Conservation (phyloP, 768 basidiomycete species). For the Exsudoporus frostii region DNA sequence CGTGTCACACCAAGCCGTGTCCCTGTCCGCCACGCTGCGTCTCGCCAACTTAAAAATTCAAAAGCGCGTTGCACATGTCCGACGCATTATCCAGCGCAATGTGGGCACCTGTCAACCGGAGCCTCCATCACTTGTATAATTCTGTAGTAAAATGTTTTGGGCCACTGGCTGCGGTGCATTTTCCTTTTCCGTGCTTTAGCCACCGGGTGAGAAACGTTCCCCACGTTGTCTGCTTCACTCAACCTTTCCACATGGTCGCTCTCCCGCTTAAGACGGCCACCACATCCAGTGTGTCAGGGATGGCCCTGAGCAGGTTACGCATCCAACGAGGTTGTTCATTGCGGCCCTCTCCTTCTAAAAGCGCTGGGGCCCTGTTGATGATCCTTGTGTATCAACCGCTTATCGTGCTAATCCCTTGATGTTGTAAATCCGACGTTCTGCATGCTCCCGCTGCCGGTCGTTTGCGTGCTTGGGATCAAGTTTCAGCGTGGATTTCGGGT, state of each 20-base stretch:
- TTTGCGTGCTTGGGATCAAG: slow-evolving; percentile 1
- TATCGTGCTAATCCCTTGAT: background rate
- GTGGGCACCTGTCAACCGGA: slow-evolving; percentile 12
- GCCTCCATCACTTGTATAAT: background rate
- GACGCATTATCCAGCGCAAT: background rate
- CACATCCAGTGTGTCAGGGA: background rate
- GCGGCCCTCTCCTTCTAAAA: background rate
- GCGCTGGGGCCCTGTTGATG: background rate
- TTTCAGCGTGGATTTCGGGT: background rate
- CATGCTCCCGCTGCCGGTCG: background rate
- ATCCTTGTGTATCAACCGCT: background rate
- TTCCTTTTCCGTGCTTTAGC: background rate
- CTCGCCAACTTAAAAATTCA: background rate
- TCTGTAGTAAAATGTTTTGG: background rate
- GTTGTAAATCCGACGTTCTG: slow-evolving; percentile 8
- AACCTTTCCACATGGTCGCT: background rate
- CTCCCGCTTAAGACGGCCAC: background rate
- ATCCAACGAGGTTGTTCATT: background rate
- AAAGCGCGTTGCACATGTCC: background rate
- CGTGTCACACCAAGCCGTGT: slow-evolving; percentile 1
- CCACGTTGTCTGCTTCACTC: slow-evolving; percentile 1
- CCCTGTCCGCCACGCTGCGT: slow-evolving; percentile 9
- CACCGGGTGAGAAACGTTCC: background rate
- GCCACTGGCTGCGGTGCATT: background rate
- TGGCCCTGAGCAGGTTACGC: background rate